Evolutionary conservation across 2,329 filamentous ascomycete species (phyloP).

Genomic region (Xylariaceae sp.): DNA sequence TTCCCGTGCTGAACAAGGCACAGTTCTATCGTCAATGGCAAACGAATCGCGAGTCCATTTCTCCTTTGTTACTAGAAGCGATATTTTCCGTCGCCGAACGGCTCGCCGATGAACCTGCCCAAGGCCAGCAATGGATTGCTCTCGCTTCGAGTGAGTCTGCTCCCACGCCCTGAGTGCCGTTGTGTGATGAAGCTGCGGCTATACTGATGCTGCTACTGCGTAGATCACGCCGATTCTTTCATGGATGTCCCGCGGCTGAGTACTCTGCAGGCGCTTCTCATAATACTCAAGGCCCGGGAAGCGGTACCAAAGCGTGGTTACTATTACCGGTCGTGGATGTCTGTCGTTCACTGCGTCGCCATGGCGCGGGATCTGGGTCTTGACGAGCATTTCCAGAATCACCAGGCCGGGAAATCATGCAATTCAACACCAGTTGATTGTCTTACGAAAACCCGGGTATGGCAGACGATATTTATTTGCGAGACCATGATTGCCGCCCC

Average conservation of each 20-base stretch:
- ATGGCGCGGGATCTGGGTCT: constrained; percentile 91
- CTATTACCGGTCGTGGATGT: constrained; percentile 97
- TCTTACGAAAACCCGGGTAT: constrained; percentile 77
- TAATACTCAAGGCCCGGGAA: constrained; percentile 86
- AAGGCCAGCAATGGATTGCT: constrained; percentile 89
- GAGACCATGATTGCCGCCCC: constrained; percentile 92
- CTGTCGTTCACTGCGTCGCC: constrained; percentile 81
- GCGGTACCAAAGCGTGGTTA: constrained; percentile 90
- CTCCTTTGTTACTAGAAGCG: constrained; percentile 81
- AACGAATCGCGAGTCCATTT: constrained; percentile 75
- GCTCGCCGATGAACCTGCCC: constrained; percentile 74
- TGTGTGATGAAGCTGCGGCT: constrained; percentile 8
- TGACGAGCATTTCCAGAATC: constrained; percentile 78
- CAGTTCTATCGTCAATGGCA: constrained; percentile 89
- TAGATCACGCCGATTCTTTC: constrained; percentile 87
- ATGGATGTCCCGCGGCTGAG: constrained; percentile 88
- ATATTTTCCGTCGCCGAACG: constrained; percentile 86
- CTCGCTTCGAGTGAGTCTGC: constrained; percentile 69
- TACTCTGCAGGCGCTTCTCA: constrained; percentile 83
- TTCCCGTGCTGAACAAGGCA: constrained; percentile 79
- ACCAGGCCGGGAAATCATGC: constrained; percentile 68
- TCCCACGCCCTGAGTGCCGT: not conserved
- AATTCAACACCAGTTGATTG: constrained; percentile 69
- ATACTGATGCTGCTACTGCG: constrained; percentile 9
- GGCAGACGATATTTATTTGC: constrained; percentile 81